Conservation (phyloP, 805 yeast species). For the Nakazawaea holstii region DNA sequence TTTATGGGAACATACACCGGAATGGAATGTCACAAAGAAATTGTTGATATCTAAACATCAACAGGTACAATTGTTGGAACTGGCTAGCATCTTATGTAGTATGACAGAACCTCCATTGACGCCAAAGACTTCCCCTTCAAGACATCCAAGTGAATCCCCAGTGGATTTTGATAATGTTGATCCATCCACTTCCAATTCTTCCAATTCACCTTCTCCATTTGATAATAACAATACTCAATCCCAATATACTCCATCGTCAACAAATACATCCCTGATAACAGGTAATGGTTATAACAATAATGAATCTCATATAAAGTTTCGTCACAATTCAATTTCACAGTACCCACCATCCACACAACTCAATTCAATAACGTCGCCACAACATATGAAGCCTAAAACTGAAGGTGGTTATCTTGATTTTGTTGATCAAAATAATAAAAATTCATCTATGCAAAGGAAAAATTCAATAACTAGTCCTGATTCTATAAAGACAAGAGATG, state of each 20-base stretch:
- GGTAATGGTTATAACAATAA: conserved; percentile 3
- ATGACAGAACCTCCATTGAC: conserved; percentile 43
- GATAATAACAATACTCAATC: conserved; percentile 9
- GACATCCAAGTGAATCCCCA: conserved; percentile 7
- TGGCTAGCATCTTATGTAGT: conserved; percentile 71
- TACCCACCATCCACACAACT: conserved; percentile 34
- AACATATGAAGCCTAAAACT: conserved; percentile 6
- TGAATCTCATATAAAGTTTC: conserved; percentile 14
- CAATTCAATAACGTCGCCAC: conserved; percentile 4
- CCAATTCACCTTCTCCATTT: conserved; percentile 15
- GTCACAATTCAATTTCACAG: conserved; percentile 39
- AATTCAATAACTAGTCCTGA: background rate
- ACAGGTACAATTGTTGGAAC: conserved; percentile 78
- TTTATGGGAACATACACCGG: conserved; percentile 92
- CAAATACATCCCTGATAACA: conserved; percentile 11
- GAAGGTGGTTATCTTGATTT: conserved; percentile 1
- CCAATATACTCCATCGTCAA: conserved; percentile 9
- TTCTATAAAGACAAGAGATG: background rate
- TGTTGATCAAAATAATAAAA: background rate
- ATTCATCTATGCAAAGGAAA: background rate
- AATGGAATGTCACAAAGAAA: conserved; percentile 84
- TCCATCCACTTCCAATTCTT: conserved; percentile 14
- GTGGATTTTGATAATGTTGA: conserved; percentile 12
- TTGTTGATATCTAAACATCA: conserved; percentile 80
- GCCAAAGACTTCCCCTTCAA: conserved; percentile 3